A percentile compares a stretch with the other conserved stretches of the same genome.
Evolutionary conservation across 768 basidiomycete species (phyloP).

Genomic region (Termitomyces titanicus): DNA sequence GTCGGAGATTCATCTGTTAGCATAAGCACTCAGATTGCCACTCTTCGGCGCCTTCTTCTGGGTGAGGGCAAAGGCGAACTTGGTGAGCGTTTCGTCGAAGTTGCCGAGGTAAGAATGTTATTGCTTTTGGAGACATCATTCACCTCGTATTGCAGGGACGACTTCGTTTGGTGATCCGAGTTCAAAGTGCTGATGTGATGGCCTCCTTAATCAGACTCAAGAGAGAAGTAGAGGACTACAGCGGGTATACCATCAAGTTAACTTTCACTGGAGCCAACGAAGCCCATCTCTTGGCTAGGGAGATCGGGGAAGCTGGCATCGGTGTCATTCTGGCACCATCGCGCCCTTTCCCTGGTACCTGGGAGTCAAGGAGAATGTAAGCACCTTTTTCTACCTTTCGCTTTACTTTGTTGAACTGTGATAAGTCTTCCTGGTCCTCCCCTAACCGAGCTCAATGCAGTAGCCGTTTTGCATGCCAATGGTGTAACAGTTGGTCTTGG

Average conservation of each 20-base stretch:
- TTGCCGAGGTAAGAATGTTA: constrained; percentile 34
- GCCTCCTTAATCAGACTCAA: constrained; percentile 72
- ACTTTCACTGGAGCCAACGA: constrained; percentile 66
- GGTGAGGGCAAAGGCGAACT: constrained; percentile 34
- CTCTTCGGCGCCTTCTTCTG: constrained; percentile 63
- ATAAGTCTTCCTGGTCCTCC: constrained; percentile 68
- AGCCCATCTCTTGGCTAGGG: constrained; percentile 65
- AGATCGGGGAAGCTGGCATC: constrained; percentile 50
- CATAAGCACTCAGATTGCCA: constrained; percentile 76
- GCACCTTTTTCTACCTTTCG: constrained; percentile 13
- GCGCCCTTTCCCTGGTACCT: constrained; percentile 66
- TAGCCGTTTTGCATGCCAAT: constrained; percentile 60
- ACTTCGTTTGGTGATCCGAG: constrained; percentile 71
- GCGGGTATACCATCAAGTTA: constrained; percentile 39
- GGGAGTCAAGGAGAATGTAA: constrained; percentile 69
- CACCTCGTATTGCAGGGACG: constrained; percentile 40
- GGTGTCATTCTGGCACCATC: constrained; percentile 50
- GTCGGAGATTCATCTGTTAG: constrained; percentile 48
- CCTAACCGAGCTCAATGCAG: constrained; percentile 47
- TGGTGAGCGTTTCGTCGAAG: constrained; percentile 42
- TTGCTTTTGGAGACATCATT: background rate
- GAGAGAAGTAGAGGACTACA: constrained; percentile 49
- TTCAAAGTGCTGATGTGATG: constrained; percentile 78
- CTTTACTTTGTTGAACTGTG: background rate
- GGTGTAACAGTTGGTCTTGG: constrained; percentile 74